Percentiles rank a stretch among this genome's conserved stretches.
These are phyloP conservation scores for Westerdykella sp. DNA, from an alignment of 2,329 filamentous ascomycete species.

Conservation along the genomic window DNA sequence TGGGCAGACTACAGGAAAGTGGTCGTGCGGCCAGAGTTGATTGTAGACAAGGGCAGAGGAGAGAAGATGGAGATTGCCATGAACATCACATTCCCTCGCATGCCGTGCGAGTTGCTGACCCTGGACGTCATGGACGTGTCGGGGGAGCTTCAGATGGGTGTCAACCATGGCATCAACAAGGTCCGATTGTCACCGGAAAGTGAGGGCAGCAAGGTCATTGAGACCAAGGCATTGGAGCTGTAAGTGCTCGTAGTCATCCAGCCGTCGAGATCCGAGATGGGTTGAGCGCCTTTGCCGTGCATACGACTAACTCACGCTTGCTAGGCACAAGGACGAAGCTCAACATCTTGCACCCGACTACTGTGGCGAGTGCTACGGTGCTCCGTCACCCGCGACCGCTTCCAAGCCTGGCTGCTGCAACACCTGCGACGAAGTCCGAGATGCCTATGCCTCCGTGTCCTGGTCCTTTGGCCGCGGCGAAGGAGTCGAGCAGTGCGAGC, in stretches of 20 bases:
- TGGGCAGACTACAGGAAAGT: slow-evolving; percentile 89
- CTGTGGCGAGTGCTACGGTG: slow-evolving; percentile 91
- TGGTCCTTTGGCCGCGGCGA: slow-evolving; percentile 95
- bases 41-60: slow-evolving; percentile 94
- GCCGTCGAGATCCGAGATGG: slow-evolving; percentile 4
- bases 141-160: slow-evolving; percentile 90
- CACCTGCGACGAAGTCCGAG: slow-evolving; percentile 92
- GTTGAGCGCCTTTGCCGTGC: not conserved
- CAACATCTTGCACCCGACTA: slow-evolving; percentile 85
- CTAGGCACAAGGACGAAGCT: slow-evolving; percentile 59
- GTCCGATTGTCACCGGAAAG: slow-evolving; percentile 67
- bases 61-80: slow-evolving; percentile 99
- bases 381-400: slow-evolving; percentile 62
- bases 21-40: slow-evolving; percentile 80
- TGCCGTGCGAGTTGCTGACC: slow-evolving; percentile 92
- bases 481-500: slow-evolving; percentile 87
- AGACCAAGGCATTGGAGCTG: slow-evolving; percentile 35
- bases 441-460: slow-evolving; percentile 80
- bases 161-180: slow-evolving; percentile 88
- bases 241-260: slow-evolving; percentile 13
- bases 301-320: slow-evolving; percentile 2
- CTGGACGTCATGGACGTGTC: slow-evolving; percentile 99
- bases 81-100: slow-evolving; percentile 89
- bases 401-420: slow-evolving; percentile 88
- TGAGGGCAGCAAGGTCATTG: slow-evolving; percentile 60